These are phyloP conservation scores for Xylaria scruposa DNA, from an alignment of 495 filamentous ascomycete species.

Conservation along the genomic window DNA sequence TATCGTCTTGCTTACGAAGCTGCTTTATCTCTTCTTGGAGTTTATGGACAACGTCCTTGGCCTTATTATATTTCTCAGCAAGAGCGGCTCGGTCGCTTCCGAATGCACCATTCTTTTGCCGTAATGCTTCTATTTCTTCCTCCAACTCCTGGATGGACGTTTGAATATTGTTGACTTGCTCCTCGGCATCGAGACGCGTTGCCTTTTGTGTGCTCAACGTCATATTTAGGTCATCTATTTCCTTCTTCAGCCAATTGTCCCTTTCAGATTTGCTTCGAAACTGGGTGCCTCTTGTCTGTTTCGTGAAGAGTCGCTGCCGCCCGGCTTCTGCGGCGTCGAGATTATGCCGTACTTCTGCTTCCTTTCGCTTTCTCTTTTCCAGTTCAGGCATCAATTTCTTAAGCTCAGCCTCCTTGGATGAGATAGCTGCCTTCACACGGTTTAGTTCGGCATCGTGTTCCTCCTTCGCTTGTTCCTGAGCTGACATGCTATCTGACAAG, in stretches of 20 bases:
- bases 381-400: slow-evolving; percentile 75
- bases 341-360: slow-evolving; percentile 69
- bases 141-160: slow-evolving; percentile 73
- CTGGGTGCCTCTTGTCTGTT: slow-evolving; percentile 88
- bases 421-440: slow-evolving; percentile 75
- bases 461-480: slow-evolving; percentile 71
- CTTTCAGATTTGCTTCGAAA: slow-evolving; percentile 89
- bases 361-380: slow-evolving; percentile 73
- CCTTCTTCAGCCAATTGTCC: slow-evolving; percentile 79
- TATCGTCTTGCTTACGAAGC: slow-evolving; percentile 89
- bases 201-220: slow-evolving; percentile 79
- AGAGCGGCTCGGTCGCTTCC: slow-evolving; percentile 73
- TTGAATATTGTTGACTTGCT: slow-evolving; percentile 82
- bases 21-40: slow-evolving; percentile 89
- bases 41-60: slow-evolving; percentile 80
- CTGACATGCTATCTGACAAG: slow-evolving; percentile 77
- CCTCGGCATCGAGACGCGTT: slow-evolving; percentile 79
- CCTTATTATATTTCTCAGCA: slow-evolving; percentile 73
- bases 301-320: slow-evolving; percentile 84
- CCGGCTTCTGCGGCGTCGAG: slow-evolving; percentile 77
- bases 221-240: slow-evolving; percentile 81
- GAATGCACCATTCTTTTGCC: slow-evolving; percentile 78
- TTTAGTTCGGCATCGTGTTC: slow-evolving; percentile 77
- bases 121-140: slow-evolving; percentile 70
- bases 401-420: slow-evolving; percentile 77